phyloP scores from a whole-genome alignment of 225 moss, liverwort and hornwort genomes.

The Physcomitrellopsis africana region DNA sequence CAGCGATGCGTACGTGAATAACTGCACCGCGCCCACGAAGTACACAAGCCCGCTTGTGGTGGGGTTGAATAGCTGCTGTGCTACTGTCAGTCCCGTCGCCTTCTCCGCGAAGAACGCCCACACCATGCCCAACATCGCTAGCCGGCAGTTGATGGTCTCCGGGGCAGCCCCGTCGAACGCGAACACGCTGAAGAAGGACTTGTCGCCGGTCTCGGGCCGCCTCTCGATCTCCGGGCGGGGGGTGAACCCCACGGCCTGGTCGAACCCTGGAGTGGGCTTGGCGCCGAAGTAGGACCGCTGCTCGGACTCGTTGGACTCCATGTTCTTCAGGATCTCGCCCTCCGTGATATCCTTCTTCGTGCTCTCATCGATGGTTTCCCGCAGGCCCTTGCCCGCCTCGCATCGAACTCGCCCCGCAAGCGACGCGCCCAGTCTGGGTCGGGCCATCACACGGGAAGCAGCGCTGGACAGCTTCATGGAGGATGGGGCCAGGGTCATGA shows the following conservation, averaged over 20 bases:
- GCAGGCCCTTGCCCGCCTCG: constrained; percentile 24
- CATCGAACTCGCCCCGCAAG: constrained; percentile 39
- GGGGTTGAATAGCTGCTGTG: constrained; percentile 38
- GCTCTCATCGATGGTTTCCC: constrained; percentile 28
- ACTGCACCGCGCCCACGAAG: constrained; percentile 40
- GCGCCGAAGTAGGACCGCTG: constrained; percentile 44
- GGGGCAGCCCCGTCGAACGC: constrained; percentile 56
- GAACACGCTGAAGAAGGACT: constrained; percentile 43
- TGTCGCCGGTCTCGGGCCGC: constrained; percentile 43
- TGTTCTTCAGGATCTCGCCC: constrained; percentile 30
- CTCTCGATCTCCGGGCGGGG: constrained; percentile 51
- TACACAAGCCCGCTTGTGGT: constrained; percentile 32
- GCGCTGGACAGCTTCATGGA: constrained; percentile 12
- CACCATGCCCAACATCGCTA: constrained; percentile 44
- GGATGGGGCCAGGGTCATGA: background rate
- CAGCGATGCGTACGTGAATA: constrained; percentile 52
- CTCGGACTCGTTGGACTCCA: constrained; percentile 44
- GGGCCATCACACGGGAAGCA: background rate
- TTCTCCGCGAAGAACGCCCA: constrained; percentile 36
- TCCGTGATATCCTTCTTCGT: constrained; percentile 46
- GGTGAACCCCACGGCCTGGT: constrained; percentile 39
- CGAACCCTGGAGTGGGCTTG: constrained; percentile 38
- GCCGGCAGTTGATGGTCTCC: constrained; percentile 37
- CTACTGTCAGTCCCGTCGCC: constrained; percentile 34
- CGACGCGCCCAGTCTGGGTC: constrained; percentile 21